Conservation (phyloP, 306 rosid species). For the Alnus glutinosa region DNA sequence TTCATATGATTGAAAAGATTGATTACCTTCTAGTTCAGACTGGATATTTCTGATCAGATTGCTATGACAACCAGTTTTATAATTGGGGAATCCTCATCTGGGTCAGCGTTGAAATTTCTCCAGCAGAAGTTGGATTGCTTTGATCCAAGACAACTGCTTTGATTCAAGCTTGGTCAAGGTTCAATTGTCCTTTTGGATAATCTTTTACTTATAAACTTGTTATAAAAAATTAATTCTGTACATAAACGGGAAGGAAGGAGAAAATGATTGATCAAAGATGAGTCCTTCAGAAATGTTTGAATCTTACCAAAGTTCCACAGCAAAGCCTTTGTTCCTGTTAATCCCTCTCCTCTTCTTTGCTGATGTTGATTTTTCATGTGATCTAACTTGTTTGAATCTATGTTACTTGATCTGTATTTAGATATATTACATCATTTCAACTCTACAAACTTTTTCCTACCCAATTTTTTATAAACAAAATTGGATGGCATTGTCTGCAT, state of each 20-base stretch:
- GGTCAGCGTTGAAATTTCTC: conserved; percentile 26
- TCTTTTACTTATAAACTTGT: not conserved
- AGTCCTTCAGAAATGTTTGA: not conserved
- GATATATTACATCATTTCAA: not conserved
- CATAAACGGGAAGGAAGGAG: not conserved
- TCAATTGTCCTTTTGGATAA: not conserved
- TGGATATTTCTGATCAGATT: conserved; percentile 32
- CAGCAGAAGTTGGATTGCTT: conserved; percentile 37
- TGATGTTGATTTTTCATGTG: not conserved
- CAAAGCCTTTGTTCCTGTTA: not conserved
- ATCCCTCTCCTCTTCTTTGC: too few species aligned
- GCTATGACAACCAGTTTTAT: conserved; percentile 42
- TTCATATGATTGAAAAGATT: not conserved
- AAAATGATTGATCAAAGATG: not conserved
- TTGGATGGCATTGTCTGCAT: too few species aligned
- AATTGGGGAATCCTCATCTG: conserved; percentile 38
- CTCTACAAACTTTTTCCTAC: not conserved
- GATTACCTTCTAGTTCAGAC: not conserved
- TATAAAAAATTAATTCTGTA: not conserved
- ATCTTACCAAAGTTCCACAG: not conserved
- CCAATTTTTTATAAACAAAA: not conserved
- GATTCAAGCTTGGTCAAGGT: too few species aligned
- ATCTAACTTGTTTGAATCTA: not conserved
- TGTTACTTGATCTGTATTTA: not conserved
- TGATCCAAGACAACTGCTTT: conserved; percentile 40